Base-by-base conservation (phyloP, 805 yeast genomes). In the Ogataea paraovalis region DNA sequence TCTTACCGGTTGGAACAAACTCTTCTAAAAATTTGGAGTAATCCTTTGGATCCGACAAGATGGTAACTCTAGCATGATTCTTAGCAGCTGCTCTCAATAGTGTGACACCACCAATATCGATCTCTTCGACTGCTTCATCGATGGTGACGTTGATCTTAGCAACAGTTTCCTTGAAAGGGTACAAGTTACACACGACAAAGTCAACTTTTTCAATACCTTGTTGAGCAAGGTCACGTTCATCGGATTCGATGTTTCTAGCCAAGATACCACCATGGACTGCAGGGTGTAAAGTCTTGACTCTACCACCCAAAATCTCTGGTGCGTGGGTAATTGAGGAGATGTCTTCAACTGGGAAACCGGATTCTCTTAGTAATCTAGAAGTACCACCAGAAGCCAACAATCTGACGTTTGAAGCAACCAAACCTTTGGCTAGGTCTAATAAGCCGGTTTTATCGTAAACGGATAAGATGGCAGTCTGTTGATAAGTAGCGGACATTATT, bases 211-310 rank as follows among this genome's bases (percentile, higher is more conserved):
- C 96, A 65, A 94, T 94, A 51, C 91, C 85, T 73, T 92, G 97
- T 44, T 82, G 85, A 44, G 78, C 77, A 65, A 94, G 81, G 68
- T 94, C 99, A 60, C 81, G 73, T 71, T 90, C 95, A 71, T 94
- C 99, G 54, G 86, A 75, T 59, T 87, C 96, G 67, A 89, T 78
- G 72, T 94, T 81, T 74, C 98, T 83, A 44, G 99, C 98, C 58
- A 94, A 79, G 62, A 94, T 94, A 69, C 96, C 96, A 61, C 96
- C 99, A 69, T 94, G 99, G 52, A 94, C 97, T 27, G 98, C 99
- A 37, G 99, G 99, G 68, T 94, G 99, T 61, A 94, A 77, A 50
- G 99, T 94, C 76, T 94, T 94, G 60, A 94, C 99, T 72, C 99
- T 82, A 55, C 99, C 99, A 54, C 97, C 96, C 58, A 94, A 78